These are phyloP conservation scores for Solanum rostratum DNA, from an alignment of 257 asterid genomes.

Conservation along the genomic window DNA sequence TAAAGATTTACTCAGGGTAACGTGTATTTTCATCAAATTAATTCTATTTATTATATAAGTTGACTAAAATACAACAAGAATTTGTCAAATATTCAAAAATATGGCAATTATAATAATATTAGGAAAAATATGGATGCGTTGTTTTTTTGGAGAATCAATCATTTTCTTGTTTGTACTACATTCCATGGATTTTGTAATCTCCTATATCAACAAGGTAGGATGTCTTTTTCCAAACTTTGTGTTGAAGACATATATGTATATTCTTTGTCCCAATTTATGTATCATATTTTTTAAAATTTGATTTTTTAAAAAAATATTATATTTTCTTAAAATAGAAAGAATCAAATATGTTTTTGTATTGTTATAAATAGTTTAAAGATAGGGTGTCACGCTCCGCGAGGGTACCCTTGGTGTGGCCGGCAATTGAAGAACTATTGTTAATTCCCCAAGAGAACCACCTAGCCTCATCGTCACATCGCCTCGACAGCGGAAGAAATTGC, in stretches of 20 bases:
- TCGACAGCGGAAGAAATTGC: too few relatives aligned
- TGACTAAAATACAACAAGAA: background rate
- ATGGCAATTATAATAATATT: background rate
- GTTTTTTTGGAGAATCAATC: conserved; percentile 1
- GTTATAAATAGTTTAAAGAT: too few relatives aligned
- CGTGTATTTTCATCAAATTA: background rate
- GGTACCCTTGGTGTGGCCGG: too few relatives aligned
- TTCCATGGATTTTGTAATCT: background rate
- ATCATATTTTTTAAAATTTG: background rate
- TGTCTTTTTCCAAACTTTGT: background rate
- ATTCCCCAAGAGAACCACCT: too few relatives aligned
- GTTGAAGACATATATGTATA: background rate
- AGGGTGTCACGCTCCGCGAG: too few relatives aligned
- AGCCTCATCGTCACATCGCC: too few relatives aligned
- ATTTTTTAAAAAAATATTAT: too few relatives aligned
- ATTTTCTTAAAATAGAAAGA: too few relatives aligned
- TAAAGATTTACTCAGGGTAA: background rate
- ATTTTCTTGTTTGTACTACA: conserved; percentile 2
- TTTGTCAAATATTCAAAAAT: background rate
- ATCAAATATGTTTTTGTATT: too few relatives aligned
- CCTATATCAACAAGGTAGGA: conserved; percentile 3
- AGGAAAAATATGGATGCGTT: background rate
- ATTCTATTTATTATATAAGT: background rate
- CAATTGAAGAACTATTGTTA: too few relatives aligned
- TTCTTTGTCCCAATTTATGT: background rate